Conservation (phyloP, 805 yeast species). For the Osmozyma mogii region DNA sequence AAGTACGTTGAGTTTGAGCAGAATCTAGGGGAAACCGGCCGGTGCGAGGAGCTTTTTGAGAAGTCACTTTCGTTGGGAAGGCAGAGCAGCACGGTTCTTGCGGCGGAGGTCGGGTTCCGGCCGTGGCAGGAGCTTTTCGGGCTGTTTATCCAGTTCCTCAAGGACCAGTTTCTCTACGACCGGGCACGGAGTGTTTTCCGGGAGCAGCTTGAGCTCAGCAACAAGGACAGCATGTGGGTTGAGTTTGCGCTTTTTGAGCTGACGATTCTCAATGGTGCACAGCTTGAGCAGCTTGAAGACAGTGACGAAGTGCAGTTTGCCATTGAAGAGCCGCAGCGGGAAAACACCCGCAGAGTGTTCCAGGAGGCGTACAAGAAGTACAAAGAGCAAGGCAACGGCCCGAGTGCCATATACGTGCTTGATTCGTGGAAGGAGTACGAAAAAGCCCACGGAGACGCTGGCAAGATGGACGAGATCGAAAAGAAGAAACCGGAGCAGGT, state of each 20-base stretch:
- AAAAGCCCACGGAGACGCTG: constrained; percentile 45
- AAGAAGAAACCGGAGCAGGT: constrained; percentile 48
- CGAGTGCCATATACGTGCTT: constrained; percentile 44
- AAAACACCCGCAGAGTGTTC: constrained; percentile 49
- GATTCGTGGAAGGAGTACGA: constrained; percentile 66
- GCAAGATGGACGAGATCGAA: constrained; percentile 26
- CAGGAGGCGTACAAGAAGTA: constrained; percentile 42
- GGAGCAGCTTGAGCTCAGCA: constrained; percentile 25
- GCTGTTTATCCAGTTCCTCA: constrained; percentile 47
- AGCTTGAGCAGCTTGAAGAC: constrained; percentile 36
- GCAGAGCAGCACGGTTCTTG: constrained; percentile 19
- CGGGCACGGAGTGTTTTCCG: constrained; percentile 47
- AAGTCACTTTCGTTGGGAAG: too few relatives aligned
- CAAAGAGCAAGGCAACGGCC: constrained; percentile 26
- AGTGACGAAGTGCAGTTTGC: constrained; percentile 46
- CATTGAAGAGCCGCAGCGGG: constrained; percentile 42
- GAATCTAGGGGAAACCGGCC: constrained; percentile 55
- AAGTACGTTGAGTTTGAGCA: constrained; percentile 64
- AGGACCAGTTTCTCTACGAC: constrained; percentile 51
- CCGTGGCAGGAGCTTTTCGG: constrained; percentile 16
- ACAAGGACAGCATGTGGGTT: constrained; percentile 42
- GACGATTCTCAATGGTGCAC: constrained; percentile 49
- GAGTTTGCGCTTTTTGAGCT: constrained; percentile 66
- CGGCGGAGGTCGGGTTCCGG: constrained; percentile 14
- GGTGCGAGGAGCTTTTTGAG: constrained; percentile 59